Evolutionary conservation across 148 eudicot species (phyloP), one percentile per base, ranked within the genome.

Genomic region (Chenopodium formosanum): DNA sequence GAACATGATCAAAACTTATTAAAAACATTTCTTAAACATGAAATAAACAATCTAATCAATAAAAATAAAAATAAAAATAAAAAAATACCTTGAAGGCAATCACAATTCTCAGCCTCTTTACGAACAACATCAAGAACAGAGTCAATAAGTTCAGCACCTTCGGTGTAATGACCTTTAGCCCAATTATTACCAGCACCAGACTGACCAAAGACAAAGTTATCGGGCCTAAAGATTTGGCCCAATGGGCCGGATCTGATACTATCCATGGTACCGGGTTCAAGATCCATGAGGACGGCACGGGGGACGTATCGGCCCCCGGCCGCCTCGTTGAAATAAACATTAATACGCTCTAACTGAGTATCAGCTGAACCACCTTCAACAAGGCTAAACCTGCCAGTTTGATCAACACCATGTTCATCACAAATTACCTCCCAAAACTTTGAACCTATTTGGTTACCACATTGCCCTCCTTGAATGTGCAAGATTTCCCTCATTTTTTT

Each of bases 341-440:
- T 91, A 70, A 92, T 90, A 17, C 97, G 82, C 70, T 92, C 97
- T 22, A 92, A 82, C 53, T 91, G 92, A 31, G 84, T 67, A 10
- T 87, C 94, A 7, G 88, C 68, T 1, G 89, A 73, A 0, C n/a
- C 56, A 0, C 79, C 82, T 4, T 52, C 77, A 5, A 27, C 12
- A 0, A 52, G 37, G 5, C 63, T 78, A 86, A 82, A 92, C 2
- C 77, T 76, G 0, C 96, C 96, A 10, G 90, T 83, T 6, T 75
- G 83, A 37, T 91, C 90, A 17, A 92, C 83, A 9, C 92, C 92
- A 68, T 92, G 97, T 46, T 92, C 97, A 68, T 84, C 83, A 76
- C 97, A 92, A 79, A 92, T 91, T 20, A 92, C 97, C 69, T 92
- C 97, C 97, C 97, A 92, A 78, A 92, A 92, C 44, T 92, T 92